Base-by-base conservation (phyloP, 306 rosid genomes). In the Dalbergia cochinchinensis region DNA sequence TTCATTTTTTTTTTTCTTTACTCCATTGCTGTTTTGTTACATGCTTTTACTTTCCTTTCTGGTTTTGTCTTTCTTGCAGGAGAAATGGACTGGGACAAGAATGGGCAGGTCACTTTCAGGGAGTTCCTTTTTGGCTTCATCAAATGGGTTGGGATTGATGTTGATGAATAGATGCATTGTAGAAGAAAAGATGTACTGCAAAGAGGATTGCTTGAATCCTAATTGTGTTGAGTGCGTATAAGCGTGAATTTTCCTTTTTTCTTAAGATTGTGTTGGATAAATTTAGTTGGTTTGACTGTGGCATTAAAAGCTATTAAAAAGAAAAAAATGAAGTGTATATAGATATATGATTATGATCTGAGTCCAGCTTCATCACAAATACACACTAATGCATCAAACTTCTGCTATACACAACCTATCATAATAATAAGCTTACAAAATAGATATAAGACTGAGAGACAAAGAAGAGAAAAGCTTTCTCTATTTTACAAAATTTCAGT, bases 21-120 rank as follows among this genome's bases (percentile, higher is more conserved):
- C 13, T 6, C 14, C 34, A 13, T 34, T 13, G 78, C 77, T 63
- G 26, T 48, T 79, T 22, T 6, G 47, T 20, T 9, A 64, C 41
- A 31, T 34, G 66, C 35, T 82, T 39, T 59, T 34, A 78, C 20
- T 69, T 54, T 39, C 11, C n/a, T 62, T 54, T 61, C 11, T 55
- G 50, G 22, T 62, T 68, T 63, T 64, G 31, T 81, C 15, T 70
- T 74, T 70, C 31, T 58, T 66, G 61, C 90, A 89, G 96, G 78
- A 69, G 97, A 94, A 88, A 92, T 94, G 93, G 96, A 94, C 85
- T 91, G 96, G 94, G 92, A 91, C 88, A 88, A 82, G 71, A 91
- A 86, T 69, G 97, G 97, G 50, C 82, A 90, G 83, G 89, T 92
- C 64, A 91, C 88, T 69, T 90, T 94, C 85, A 83, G 92, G 80